A percentile compares a stretch with the other conserved stretches of the same genome.
Evolutionary conservation across 169 alveolate species (phyloP).

Genomic region (Theileria sp.): DNA sequence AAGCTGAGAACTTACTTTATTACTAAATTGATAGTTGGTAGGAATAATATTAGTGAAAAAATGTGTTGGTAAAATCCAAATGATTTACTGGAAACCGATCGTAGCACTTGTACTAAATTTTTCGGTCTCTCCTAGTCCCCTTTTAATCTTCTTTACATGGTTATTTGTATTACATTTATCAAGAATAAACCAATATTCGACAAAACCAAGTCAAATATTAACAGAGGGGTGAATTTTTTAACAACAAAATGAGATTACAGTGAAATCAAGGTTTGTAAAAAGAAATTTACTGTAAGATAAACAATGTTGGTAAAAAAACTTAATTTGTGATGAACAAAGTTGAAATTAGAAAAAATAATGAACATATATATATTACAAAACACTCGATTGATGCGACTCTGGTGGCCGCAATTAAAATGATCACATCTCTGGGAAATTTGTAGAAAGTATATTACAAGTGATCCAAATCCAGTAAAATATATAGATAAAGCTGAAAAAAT

Average conservation of each 20-base stretch:
- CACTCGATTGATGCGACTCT: slow-evolving; percentile 25
- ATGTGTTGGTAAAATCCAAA: not conserved
- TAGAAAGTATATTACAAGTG: not conserved
- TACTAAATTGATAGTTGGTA: not conserved
- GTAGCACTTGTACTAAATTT: not conserved
- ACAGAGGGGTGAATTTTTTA: not conserved
- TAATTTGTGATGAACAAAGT: not conserved
- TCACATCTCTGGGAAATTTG: slow-evolving; percentile 12
- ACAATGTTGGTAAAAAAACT: not conserved
- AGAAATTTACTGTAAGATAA: not conserved
- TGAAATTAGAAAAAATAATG: not conserved
- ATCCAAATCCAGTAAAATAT: not conserved
- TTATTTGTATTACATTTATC: not conserved
- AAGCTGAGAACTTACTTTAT: not conserved
- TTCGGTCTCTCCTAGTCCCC: not conserved
- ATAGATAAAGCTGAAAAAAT: not conserved
- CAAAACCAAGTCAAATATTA: not conserved
- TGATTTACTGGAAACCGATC: not conserved
- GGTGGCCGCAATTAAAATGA: slow-evolving; percentile 19
- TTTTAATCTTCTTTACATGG: not conserved
- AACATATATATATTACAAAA: not conserved
- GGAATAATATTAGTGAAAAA: not conserved
- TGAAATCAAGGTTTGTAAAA: not conserved
- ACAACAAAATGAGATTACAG: not conserved
- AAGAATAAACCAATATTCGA: not conserved